phyloP scores from a whole-genome alignment of 768 basidiomycete genomes.

The Calocybe cyanea region DNA sequence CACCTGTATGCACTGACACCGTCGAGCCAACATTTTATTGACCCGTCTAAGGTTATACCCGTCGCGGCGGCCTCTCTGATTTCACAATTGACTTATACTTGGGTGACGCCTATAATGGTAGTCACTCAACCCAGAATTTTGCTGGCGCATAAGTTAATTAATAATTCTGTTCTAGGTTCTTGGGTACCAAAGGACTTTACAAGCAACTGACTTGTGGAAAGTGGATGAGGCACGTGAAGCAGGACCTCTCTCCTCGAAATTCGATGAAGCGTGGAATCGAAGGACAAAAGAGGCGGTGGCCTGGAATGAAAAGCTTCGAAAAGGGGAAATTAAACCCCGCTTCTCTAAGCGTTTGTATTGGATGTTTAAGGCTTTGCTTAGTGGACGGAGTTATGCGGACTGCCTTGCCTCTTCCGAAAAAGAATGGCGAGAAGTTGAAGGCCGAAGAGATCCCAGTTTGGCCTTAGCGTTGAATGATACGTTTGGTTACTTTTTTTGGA shows the following conservation, averaged over 20 bases:
- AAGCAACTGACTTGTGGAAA: slow-evolving; percentile 73
- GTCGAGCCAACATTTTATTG: background rate
- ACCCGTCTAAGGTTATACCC: slow-evolving; percentile 44
- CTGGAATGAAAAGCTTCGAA: slow-evolving; percentile 52
- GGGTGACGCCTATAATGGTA: slow-evolving; percentile 62
- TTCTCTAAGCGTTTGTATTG: slow-evolving; percentile 36
- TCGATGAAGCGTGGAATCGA: slow-evolving; percentile 52
- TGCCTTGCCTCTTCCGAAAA: slow-evolving; percentile 29
- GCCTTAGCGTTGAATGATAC: slow-evolving; percentile 60
- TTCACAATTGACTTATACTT: slow-evolving; percentile 58
- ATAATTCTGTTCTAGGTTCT: slow-evolving; percentile 32
- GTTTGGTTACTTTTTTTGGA: slow-evolving; percentile 58
- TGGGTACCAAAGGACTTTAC: slow-evolving; percentile 70
- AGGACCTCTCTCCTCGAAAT: slow-evolving; percentile 42
- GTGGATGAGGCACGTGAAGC: slow-evolving; percentile 50
- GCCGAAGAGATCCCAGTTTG: slow-evolving; percentile 46
- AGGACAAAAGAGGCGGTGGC: slow-evolving; percentile 44
- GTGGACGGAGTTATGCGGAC: slow-evolving; percentile 22
- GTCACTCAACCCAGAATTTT: background rate
- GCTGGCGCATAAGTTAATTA: background rate
- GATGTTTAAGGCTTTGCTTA: slow-evolving; percentile 29
- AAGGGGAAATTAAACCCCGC: slow-evolving; percentile 40
- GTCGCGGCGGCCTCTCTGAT: slow-evolving; percentile 54
- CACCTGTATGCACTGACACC: slow-evolving; percentile 28
- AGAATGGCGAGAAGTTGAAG: slow-evolving; percentile 43